Conservation (phyloP, 176 grass and related monocot genomes). For the Aegilops bicornis region DNA sequence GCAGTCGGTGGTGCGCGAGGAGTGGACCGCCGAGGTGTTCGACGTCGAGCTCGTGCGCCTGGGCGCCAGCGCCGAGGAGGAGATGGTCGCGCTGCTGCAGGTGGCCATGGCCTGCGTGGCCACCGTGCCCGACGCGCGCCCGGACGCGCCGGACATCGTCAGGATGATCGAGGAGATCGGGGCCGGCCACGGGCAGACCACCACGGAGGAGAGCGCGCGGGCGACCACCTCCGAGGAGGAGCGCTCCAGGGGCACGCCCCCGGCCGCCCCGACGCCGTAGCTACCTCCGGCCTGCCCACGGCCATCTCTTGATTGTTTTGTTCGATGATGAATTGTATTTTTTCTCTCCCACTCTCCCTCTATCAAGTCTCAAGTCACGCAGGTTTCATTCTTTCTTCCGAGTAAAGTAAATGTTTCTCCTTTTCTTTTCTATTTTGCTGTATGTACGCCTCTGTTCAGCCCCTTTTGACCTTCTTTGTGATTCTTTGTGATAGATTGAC, state of each 20-base stretch:
- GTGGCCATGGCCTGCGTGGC: slow-evolving; percentile 89
- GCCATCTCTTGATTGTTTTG: too few species aligned
- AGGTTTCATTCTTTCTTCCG: background rate
- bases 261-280: slow-evolving; percentile 36
- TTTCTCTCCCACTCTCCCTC: too few species aligned
- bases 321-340: background rate
- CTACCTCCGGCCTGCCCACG: too few species aligned
- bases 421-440: background rate
- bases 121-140: slow-evolving; percentile 67
- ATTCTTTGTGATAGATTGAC: too few species aligned
- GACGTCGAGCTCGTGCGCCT: slow-evolving; percentile 92
- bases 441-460: too few species aligned
- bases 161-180: slow-evolving; percentile 84
- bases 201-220: slow-evolving; percentile 50
- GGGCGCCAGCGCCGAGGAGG: slow-evolving; percentile 83
- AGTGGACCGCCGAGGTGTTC: slow-evolving; percentile 98
- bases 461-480: too few species aligned
- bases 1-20: slow-evolving; percentile 96
- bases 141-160: slow-evolving; percentile 61
- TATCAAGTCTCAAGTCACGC: background rate
- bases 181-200: slow-evolving; percentile 34
- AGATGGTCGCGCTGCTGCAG: slow-evolving; percentile 97
- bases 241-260: slow-evolving; percentile 48
- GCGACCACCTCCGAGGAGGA: slow-evolving; percentile 50
- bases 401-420: background rate